Percentiles rank a stretch among this genome's conserved stretches.
phyloP scores from a whole-genome alignment of 495 filamentous ascomycete genomes.

The Friedmanniomyces endolithicus region DNA sequence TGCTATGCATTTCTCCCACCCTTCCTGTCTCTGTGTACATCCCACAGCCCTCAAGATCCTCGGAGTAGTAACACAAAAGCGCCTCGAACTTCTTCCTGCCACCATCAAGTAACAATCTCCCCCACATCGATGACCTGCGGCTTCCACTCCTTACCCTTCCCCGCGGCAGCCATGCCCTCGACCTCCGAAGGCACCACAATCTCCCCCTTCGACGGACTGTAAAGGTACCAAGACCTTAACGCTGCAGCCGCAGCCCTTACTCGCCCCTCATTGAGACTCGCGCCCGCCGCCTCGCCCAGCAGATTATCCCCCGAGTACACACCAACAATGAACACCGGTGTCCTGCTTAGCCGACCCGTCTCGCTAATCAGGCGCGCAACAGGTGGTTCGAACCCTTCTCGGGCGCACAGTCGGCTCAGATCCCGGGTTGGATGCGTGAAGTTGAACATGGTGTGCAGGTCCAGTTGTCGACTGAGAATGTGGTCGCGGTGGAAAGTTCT shows the following conservation, averaged over 20 bases:
- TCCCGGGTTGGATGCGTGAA: constrained; percentile 76
- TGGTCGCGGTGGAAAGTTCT: constrained; percentile 74
- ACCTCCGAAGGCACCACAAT: constrained; percentile 69
- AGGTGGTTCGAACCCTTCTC: constrained; percentile 80
- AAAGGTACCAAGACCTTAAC: constrained; percentile 90
- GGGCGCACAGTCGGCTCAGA: constrained; percentile 61
- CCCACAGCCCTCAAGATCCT: background rate
- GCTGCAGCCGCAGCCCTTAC: constrained; percentile 66
- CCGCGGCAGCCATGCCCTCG: constrained; percentile 42
- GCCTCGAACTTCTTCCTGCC: background rate
- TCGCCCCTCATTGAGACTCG: constrained; percentile 63
- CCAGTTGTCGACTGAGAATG: constrained; percentile 66
- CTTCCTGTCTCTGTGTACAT: background rate
- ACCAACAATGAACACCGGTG: constrained; percentile 88
- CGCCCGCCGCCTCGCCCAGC: constrained; percentile 72
- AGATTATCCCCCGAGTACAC: constrained; percentile 80
- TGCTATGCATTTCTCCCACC: constrained; percentile 5
- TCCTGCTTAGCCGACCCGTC: constrained; percentile 68
- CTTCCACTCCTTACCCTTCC: constrained; percentile 52
- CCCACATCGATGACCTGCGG: constrained; percentile 80
- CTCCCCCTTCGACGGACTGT: constrained; percentile 51
- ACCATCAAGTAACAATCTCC: constrained; percentile 66
- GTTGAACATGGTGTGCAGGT: constrained; percentile 61
- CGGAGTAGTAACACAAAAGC: constrained; percentile 6
- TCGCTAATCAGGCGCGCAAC: constrained; percentile 77